phyloP scores from a whole-genome alignment of 345 rosid species.

The Dipteronia dyeriana region DNA sequence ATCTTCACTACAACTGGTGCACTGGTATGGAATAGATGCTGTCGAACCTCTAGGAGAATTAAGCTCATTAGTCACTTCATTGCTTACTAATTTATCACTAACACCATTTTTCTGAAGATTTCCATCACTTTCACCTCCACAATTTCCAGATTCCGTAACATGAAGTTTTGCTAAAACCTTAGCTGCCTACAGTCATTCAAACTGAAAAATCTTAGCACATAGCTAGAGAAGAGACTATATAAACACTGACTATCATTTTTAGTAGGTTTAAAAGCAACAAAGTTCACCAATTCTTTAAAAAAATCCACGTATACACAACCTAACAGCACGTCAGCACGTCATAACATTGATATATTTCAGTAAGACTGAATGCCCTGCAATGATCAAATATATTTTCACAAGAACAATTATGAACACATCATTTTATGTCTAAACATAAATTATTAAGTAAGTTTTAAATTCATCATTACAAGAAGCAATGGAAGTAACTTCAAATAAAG shows the following conservation, averaged over 20 bases:
- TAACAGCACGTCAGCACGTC: not conserved
- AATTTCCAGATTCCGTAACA: constrained; percentile 37
- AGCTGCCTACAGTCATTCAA: constrained; percentile 53
- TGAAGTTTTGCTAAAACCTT: constrained; percentile 64
- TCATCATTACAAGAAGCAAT: not conserved
- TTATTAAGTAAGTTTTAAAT: not conserved
- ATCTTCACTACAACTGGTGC: constrained; percentile 22
- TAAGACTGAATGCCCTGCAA: not conserved
- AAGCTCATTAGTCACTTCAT: constrained; percentile 21
- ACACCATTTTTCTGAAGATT: constrained; percentile 21
- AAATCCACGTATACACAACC: not conserved
- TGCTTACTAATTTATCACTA: constrained; percentile 20
- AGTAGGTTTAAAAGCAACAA: not conserved
- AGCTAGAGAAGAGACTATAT: constrained; percentile 3
- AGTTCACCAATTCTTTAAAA: not conserved
- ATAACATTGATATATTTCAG: not conserved
- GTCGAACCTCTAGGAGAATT: constrained; percentile 22
- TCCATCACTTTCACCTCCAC: constrained; percentile 32
- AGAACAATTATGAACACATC: not conserved
- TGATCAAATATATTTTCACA: not conserved
- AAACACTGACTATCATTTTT: not conserved
- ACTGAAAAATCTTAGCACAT: constrained; percentile 14
- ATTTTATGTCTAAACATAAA: constrained; percentile 1
- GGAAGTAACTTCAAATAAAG: constrained; percentile 2
- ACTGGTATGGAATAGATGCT: constrained; percentile 29